Conservation (phyloP, 352 stramenopile genomes). For the Bremia lactucae region DNA sequence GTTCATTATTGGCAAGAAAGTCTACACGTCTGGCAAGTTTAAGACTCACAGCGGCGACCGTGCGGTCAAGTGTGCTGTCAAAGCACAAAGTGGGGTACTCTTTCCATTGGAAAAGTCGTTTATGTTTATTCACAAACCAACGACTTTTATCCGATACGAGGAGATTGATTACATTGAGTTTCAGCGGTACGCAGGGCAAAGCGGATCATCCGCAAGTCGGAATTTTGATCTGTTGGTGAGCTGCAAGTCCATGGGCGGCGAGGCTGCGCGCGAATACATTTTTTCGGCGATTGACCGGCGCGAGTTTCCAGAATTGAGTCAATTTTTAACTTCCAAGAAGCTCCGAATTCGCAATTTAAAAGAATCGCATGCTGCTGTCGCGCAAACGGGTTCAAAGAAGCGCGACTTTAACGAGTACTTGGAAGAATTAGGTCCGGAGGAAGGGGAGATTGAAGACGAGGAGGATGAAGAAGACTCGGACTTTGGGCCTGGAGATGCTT, state of each 20-base stretch:
- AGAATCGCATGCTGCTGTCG: conserved; percentile 54
- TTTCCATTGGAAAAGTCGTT: conserved; percentile 98
- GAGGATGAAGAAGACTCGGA: conserved; percentile 89
- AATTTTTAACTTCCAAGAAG: conserved; percentile 93
- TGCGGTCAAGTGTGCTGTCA: conserved; percentile 86
- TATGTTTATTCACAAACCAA: conserved; percentile 99
- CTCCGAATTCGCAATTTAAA: conserved; percentile 90
- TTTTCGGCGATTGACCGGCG: conserved; percentile 94
- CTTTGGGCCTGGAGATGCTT: conserved; percentile 79
- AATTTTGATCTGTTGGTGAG: conserved; percentile 95
- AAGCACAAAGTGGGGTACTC: conserved; percentile 93
- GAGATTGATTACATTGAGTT: conserved; percentile 98
- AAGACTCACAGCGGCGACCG: conserved; percentile 81
- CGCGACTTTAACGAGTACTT: conserved; percentile 75
- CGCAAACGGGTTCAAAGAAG: conserved; percentile 43
- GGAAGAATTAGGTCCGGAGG: conserved; percentile 58
- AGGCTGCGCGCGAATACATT: conserved; percentile 82
- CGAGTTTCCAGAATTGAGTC: conserved; percentile 91
- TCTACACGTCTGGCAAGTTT: conserved; percentile 91
- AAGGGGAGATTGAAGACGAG: conserved; percentile 87
- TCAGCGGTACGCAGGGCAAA: conserved; percentile 91
- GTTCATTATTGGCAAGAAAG: conserved; percentile 92
- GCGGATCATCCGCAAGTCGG: conserved; percentile 72
- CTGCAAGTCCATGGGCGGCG: conserved; percentile 81
- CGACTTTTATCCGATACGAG: conserved; percentile 96